phyloP scores from a whole-genome alignment of 768 basidiomycete genomes.

The Daedaleopsis nitida region DNA sequence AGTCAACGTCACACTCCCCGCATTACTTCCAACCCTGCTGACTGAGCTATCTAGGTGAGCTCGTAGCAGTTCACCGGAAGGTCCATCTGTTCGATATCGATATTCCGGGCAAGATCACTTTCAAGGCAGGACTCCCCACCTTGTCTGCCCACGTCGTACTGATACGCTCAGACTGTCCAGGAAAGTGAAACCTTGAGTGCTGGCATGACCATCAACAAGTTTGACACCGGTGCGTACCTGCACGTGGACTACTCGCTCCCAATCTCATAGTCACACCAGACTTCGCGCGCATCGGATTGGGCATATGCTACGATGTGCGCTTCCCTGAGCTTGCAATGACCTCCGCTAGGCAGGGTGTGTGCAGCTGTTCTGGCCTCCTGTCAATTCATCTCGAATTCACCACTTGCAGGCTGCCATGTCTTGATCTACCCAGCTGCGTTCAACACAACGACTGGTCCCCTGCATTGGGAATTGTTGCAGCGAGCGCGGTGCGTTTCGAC shows the following conservation, averaged over 20 bases:
- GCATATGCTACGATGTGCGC: constrained; percentile 95
- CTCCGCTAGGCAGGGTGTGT: constrained; percentile 78
- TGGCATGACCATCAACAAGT: constrained; percentile 71
- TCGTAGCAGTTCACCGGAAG: constrained; percentile 90
- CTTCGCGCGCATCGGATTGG: constrained; percentile 96
- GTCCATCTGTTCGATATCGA: constrained; percentile 98
- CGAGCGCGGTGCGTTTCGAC: constrained; percentile 63
- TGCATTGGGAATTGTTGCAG: constrained; percentile 95
- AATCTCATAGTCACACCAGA: constrained; percentile 46
- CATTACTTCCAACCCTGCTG: constrained; percentile 10
- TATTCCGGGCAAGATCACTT: constrained; percentile 88
- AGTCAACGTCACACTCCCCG: constrained; percentile 18
- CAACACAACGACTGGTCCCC: constrained; percentile 92
- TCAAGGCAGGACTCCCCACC: constrained; percentile 57
- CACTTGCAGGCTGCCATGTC: constrained; percentile 70
- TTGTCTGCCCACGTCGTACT: not conserved
- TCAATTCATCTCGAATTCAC: not conserved
- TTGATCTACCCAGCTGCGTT: constrained; percentile 95
- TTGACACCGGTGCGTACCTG: constrained; percentile 74
- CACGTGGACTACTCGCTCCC: not conserved
- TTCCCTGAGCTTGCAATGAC: constrained; percentile 95
- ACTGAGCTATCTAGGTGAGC: constrained; percentile 55
- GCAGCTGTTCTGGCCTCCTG: not conserved
- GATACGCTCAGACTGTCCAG: constrained; percentile 43
- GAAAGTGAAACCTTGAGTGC: constrained; percentile 87